These are phyloP conservation scores for Diplodia seriata DNA, from an alignment of 2,329 filamentous ascomycete genomes.

Conservation along the genomic window DNA sequence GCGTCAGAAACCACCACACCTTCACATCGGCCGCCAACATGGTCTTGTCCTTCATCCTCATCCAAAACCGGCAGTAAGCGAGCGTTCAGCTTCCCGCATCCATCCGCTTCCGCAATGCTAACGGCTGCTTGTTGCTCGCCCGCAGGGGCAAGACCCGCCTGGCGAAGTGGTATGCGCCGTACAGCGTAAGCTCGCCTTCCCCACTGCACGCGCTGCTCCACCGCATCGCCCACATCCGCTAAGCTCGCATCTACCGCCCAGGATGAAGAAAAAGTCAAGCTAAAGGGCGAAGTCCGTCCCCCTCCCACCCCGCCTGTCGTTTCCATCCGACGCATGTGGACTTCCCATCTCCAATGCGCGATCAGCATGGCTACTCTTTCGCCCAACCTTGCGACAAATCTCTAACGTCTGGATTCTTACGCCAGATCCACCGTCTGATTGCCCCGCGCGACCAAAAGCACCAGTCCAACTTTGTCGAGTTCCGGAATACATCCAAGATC, in stretches of 20 bases:
- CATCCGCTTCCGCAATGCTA: constrained; percentile 5
- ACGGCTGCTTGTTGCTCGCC: constrained; percentile 15
- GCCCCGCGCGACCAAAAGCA: constrained; percentile 98
- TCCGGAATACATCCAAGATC: constrained; percentile 86
- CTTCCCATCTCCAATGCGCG: constrained; percentile 2
- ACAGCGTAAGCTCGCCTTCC: constrained; percentile 65
- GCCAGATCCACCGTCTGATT: constrained; percentile 92
- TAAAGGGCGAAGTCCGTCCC: constrained; percentile 85
- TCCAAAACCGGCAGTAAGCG: constrained; percentile 83
- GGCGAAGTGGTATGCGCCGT: constrained; percentile 98
- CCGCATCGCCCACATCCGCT: background rate
- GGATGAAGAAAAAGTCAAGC: constrained; percentile 98
- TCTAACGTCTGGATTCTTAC: background rate
- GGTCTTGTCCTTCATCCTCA: constrained; percentile 86
- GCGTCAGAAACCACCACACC: background rate
- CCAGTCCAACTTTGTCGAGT: constrained; percentile 99
- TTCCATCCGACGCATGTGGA: constrained; percentile 3
- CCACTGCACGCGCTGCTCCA: too few species aligned
- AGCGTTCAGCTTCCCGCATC: constrained; percentile 16
- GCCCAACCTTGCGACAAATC: background rate
- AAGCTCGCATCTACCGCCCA: constrained; percentile 40
- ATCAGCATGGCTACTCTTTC: constrained; percentile 2
- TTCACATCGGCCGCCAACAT: constrained; percentile 43
- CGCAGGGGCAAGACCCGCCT: constrained; percentile 93
- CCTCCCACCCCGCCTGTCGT: background rate